Conservation (phyloP, 257 asterid genomes). For the Primulina eburnea region DNA sequence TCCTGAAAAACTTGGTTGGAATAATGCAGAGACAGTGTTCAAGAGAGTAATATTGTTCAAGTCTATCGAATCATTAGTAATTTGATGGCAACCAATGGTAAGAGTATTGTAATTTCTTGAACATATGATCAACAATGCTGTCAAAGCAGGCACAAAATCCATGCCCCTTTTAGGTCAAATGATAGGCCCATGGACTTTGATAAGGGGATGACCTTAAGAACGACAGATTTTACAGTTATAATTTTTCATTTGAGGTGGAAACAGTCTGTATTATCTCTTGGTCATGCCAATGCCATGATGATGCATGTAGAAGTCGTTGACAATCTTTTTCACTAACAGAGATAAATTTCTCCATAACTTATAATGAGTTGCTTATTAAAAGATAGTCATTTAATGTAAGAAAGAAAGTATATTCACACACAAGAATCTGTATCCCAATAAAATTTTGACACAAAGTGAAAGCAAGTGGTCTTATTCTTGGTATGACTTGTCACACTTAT, state of each 20-base stretch:
- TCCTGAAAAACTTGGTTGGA: background rate
- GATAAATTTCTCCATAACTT: background rate
- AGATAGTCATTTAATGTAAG: constrained; percentile 19
- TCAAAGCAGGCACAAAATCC: too few species aligned
- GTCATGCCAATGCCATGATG: background rate
- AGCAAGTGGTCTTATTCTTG: constrained; percentile 34
- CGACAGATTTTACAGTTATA: background rate
- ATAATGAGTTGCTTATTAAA: background rate
- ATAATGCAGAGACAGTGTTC: constrained; percentile 36
- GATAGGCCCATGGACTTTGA: too few species aligned
- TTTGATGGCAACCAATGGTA: background rate
- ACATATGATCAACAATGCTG: background rate
- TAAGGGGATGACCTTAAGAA: background rate
- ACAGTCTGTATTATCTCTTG: background rate
- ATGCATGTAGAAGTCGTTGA: constrained; percentile 2
- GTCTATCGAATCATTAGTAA: constrained; percentile 25
- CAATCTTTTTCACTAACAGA: background rate
- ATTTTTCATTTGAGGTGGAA: background rate
- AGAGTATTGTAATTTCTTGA: background rate
- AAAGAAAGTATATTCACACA: constrained; percentile 30
- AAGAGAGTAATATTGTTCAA: constrained; percentile 26
- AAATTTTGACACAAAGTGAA: constrained; percentile 32
- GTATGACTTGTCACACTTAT: constrained; percentile 32
- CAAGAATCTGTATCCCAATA: constrained; percentile 32
- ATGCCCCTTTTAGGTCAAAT: too few species aligned